Evolutionary conservation across 768 basidiomycete genomes (phyloP).

Genomic region (Serendipita sp.): DNA sequence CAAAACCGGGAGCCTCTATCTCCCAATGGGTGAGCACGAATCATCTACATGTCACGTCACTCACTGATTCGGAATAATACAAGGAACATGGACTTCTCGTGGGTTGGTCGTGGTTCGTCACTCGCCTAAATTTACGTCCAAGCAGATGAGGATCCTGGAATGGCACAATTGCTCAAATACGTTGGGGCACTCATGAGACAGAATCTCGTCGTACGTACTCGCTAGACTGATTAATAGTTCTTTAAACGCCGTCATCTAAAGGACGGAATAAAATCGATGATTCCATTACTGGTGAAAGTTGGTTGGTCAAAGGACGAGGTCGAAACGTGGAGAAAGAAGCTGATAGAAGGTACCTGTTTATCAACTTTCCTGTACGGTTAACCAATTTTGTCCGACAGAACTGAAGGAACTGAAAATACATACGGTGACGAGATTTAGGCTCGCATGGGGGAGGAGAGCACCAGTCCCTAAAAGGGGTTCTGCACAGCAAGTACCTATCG

Average conservation of each 20-base stretch:
- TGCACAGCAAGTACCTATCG: background rate
- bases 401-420: background rate
- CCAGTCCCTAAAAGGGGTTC: background rate
- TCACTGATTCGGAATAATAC: background rate
- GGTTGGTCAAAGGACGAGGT: background rate
- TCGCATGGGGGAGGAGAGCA: background rate
- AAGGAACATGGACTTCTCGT: background rate
- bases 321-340: background rate
- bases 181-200: background rate
- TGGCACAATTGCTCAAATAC: background rate
- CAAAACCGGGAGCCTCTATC: background rate
- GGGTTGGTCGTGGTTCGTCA: background rate
- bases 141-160: background rate
- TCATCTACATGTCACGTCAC: background rate
- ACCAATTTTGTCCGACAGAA: background rate
- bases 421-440: background rate
- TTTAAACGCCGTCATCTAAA: background rate
- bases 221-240: background rate
- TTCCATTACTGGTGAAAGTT: background rate
- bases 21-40: background rate
- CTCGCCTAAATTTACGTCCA: background rate
- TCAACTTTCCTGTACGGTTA: background rate
- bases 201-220: background rate
- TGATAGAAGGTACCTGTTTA: background rate
- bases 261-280: too few species aligned